Evolutionary conservation across 2,329 filamentous ascomycete species (phyloP), one percentile per base, ranked within the genome.

Genomic region (Pseudogymnoascus sp.): DNA sequence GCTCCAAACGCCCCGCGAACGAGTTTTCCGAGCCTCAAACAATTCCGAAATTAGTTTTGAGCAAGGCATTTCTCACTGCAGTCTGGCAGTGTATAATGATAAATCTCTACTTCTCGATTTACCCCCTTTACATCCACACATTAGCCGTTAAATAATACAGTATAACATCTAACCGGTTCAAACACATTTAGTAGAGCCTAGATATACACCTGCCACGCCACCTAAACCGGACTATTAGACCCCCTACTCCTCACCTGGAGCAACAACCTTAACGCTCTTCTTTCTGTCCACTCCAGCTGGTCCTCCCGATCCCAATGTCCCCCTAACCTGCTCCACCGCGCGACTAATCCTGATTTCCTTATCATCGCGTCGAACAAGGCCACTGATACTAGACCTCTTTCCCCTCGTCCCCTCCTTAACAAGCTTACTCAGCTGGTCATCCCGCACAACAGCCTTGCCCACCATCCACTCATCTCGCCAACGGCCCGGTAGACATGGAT

Each of bases 241-340:
- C 50, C 26, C 10, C n/a, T 56, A 56, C 16, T 56, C 50, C 50
- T 73, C 71, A 2, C 69, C 70, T 11, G 72, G 71, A 6, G 68
- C 68, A 63, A 73, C 80, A 73, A 87, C 85, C 75, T 87, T 87
- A 68, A 87, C 85, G 66, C 83, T 86, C 78, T 86, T 86, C 71
- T 83, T 78, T 66, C 19, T 19, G 19, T 19, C 19, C 19, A 19
- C 19, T 19, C 83, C 31, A 33, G 8, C 31, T 2, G 50, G 61
- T 10, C 38, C 53, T 5, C 56, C 65, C 63, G 73, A 72, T 24
- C 70, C 65, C 13, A 85, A 73, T 1, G 80, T 75, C 67, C 85
- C 84, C 1, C 84, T 75, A 4, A 83, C 85, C 65, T 80, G 80
- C 64, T 85, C 83, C 1, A 87, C 85, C 1, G 85, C 85, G 59